Evolutionary conservation across 1,139 yeast genomes (phyloP).

Genomic region (Tardiomyces depauwii): DNA sequence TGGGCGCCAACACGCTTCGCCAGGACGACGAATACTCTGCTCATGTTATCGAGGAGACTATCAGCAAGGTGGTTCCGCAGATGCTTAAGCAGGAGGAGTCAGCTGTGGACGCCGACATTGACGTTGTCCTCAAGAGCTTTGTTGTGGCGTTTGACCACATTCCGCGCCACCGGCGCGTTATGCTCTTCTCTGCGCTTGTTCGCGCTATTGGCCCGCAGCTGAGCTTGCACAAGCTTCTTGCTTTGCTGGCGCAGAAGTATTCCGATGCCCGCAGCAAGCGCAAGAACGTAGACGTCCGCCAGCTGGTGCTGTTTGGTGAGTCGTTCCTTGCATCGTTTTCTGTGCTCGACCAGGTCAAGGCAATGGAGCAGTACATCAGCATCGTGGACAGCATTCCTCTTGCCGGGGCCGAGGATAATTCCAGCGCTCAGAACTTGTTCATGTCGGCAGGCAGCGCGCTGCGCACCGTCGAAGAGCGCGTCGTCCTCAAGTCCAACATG

Average conservation of each 20-base stretch:
- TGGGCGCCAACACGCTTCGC: constrained; percentile 96
- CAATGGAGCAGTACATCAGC: constrained; percentile 44
- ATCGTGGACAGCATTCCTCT: constrained; percentile 17
- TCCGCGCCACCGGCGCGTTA: constrained; percentile 92
- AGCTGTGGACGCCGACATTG: constrained; percentile 49
- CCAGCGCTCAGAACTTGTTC: constrained; percentile 41
- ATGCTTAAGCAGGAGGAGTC: constrained; percentile 51
- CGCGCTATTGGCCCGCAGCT: constrained; percentile 58
- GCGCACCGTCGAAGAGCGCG: constrained; percentile 34
- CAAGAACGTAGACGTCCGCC: constrained; percentile 53
- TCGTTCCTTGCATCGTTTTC: constrained; percentile 57
- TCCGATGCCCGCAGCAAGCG: constrained; percentile 42
- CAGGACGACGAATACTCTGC: constrained; percentile 95
- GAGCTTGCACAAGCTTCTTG: constrained; percentile 62
- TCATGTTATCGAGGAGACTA: constrained; percentile 87
- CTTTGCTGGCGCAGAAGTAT: constrained; percentile 72
- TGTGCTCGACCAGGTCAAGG: constrained; percentile 56
- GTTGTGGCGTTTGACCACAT: constrained; percentile 90
- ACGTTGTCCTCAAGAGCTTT: constrained; percentile 76
- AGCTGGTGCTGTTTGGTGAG: constrained; percentile 59
- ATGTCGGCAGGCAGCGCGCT: background rate
- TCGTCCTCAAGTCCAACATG: constrained; percentile 38
- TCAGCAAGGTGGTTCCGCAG: constrained; percentile 85
- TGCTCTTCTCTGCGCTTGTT: constrained; percentile 67
- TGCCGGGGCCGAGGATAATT: constrained; percentile 33